Conservation (phyloP, 106 monocot genomes). For the Dendrobium chrysotoxum region DNA sequence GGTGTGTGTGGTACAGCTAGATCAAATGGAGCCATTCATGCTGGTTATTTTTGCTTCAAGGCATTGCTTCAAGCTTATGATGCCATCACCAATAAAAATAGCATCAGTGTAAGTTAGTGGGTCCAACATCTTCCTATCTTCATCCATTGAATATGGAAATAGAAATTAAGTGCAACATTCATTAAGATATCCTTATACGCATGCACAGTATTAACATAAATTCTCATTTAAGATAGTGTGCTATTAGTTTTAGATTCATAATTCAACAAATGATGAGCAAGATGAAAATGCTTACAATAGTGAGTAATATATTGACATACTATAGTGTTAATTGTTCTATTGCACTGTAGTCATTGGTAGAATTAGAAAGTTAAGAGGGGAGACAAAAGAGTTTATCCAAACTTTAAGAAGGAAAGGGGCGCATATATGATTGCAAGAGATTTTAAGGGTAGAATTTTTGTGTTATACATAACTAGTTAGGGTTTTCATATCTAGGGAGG, state of each 20-base stretch:
- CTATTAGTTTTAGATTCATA: conserved; percentile 6
- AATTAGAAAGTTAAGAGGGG: too few species aligned
- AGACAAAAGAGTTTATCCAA: too few species aligned
- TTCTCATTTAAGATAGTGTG: neutral
- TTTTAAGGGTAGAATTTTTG: too few species aligned
- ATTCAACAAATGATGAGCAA: neutral
- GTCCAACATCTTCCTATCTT: neutral
- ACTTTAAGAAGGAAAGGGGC: too few species aligned
- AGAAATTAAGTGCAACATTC: neutral
- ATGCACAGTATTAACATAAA: neutral
- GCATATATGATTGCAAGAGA: too few species aligned
- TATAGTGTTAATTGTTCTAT: too few species aligned
- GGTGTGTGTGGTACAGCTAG: conserved; percentile 58
- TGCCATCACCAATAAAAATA: conserved; percentile 32
- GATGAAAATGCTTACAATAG: neutral
- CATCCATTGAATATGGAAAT: neutral
- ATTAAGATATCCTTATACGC: neutral
- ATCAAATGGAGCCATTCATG: conserved; percentile 75
- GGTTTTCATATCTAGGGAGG: too few species aligned
- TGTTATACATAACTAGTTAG: too few species aligned
- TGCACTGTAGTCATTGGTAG: too few species aligned
- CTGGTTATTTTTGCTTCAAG: conserved; percentile 71
- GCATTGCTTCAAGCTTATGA: conserved; percentile 38
- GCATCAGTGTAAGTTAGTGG: conserved; percentile 19
- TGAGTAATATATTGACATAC: too few species aligned